Percentiles rank a stretch among this genome's conserved stretches.
Evolutionary conservation across 371 early-diverging fungal species (phyloP).

Genomic region (Umbelopsis sp.): DNA sequence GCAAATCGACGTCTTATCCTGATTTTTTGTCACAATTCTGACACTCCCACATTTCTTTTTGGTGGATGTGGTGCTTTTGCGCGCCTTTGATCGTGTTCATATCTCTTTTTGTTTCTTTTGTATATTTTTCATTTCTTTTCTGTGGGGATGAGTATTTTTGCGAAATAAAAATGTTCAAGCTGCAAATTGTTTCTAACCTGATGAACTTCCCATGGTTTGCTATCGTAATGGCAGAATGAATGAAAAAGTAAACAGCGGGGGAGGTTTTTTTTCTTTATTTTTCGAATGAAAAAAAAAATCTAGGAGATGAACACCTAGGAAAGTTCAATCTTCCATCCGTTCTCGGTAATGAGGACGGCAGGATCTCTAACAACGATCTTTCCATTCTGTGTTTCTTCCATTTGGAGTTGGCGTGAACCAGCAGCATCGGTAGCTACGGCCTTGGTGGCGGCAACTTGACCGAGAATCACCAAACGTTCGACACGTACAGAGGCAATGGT

Average conservation of each 20-base stretch:
- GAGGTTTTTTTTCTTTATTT: too few species aligned
- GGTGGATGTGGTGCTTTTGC: neutral
- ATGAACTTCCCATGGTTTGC: too few species aligned
- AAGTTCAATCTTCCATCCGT: conserved; percentile 25
- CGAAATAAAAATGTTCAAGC: too few species aligned
- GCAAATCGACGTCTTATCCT: neutral
- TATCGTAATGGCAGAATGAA: too few species aligned
- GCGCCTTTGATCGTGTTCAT: neutral
- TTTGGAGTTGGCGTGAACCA: conserved; percentile 25
- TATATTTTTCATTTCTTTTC: too few species aligned
- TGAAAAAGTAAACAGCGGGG: too few species aligned
- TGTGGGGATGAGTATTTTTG: too few species aligned
- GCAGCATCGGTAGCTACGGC: conserved; percentile 23
- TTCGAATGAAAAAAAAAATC: too few species aligned
- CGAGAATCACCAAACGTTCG: conserved; percentile 51
- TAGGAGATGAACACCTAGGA: neutral
- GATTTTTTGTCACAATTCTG: conserved; percentile 14
- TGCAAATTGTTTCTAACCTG: too few species aligned
- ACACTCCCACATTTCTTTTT: neutral
- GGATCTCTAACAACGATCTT: conserved; percentile 24
- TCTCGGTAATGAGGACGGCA: conserved; percentile 19
- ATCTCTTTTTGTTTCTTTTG: too few species aligned
- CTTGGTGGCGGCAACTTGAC: conserved; percentile 24
- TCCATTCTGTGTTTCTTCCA: conserved; percentile 24
- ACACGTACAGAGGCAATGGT: conserved; percentile 37